A percentile compares a stretch with the other conserved stretches of the same genome.
These are phyloP conservation scores for Corylus americana DNA, from an alignment of 306 rosid genomes.

Conservation along the genomic window DNA sequence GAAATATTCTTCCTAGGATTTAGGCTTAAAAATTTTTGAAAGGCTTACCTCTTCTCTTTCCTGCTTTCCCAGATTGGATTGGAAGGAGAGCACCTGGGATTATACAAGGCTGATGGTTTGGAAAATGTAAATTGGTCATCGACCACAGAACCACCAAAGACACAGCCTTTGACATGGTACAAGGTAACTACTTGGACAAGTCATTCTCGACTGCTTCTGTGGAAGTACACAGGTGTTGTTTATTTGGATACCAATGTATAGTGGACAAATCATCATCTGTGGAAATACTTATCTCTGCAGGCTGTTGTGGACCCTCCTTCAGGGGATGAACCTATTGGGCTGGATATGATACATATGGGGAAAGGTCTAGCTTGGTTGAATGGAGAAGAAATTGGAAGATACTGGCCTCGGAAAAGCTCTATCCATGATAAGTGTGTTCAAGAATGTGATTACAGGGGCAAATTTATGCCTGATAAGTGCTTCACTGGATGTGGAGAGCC, in stretches of 20 bases:
- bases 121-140: slow-evolving; percentile 61
- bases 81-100: slow-evolving; percentile 68
- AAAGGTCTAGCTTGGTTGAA: slow-evolving; percentile 98
- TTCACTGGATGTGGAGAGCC: slow-evolving; percentile 91
- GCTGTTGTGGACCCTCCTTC: slow-evolving; percentile 69
- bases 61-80: slow-evolving; percentile 64
- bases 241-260: slow-evolving; percentile 11
- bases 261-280: neutral
- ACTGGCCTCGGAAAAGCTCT: slow-evolving; percentile 77
- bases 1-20: neutral
- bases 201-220: neutral
- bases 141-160: slow-evolving; percentile 59
- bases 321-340: slow-evolving; percentile 81
- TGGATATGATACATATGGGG: slow-evolving; percentile 94
- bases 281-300: slow-evolving; percentile 42
- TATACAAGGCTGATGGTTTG: slow-evolving; percentile 59
- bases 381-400: slow-evolving; percentile 98
- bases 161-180: slow-evolving; percentile 89
- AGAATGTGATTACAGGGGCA: slow-evolving; percentile 85
- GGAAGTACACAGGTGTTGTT: slow-evolving; percentile 19
- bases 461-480: slow-evolving; percentile 82
- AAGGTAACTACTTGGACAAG: slow-evolving; percentile 53
- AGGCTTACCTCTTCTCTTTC: slow-evolving; percentile 1
- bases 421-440: slow-evolving; percentile 60
- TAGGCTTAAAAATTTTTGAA: neutral